Base-by-base conservation (phyloP, 768 basidiomycete species). In the Lentinula detonsa region DNA sequence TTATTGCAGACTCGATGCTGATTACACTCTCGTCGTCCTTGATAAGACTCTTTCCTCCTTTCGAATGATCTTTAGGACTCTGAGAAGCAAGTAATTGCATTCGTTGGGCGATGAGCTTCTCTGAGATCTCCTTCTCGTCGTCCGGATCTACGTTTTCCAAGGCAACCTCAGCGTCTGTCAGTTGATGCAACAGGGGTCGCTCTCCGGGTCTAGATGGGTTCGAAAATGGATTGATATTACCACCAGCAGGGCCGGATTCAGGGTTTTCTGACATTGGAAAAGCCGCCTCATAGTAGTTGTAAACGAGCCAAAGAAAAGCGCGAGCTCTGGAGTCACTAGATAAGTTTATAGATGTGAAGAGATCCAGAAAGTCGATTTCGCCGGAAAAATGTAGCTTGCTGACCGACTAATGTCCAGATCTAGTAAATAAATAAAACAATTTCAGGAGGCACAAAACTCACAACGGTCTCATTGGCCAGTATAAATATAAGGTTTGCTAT, bases 401-500 rank as follows among this genome's bases (percentile, higher is more conserved):
- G 13, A 79, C 69, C 55, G 72, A 61, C 75, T 78, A 60, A 7
- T 61, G 15, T 2, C 31, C 21, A 18, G 13, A 35, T 42, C 15
- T 62, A 48, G 23, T 55, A 31, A 18, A 23, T 39, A 39, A 34
- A 56, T 21, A 16, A 49, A 31, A 56, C 13, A 42, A n/a, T 43
- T 33, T 28, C 23, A 5, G 23, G 5, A 40, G 33, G 39, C 18
- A 34, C 9, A 15, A n/a, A 5, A 9, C 80, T 43, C 74, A 80
- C 81, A 16, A 70, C 66, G n/a, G 81, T 78, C 65, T 90, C 84
- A 65, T 79, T 83, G 23, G 85, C 80, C 49, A 91, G 75, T 15
- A 87, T 78, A 66, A 91, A 91, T 39, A 93, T 74, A 52, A 90
- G 77, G 68, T 90, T 88, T 56, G 83, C 81, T 37, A 88, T 77